phyloP scores from a whole-genome alignment of 805 yeast genomes.

The Metschnikowia peoriensis region DNA sequence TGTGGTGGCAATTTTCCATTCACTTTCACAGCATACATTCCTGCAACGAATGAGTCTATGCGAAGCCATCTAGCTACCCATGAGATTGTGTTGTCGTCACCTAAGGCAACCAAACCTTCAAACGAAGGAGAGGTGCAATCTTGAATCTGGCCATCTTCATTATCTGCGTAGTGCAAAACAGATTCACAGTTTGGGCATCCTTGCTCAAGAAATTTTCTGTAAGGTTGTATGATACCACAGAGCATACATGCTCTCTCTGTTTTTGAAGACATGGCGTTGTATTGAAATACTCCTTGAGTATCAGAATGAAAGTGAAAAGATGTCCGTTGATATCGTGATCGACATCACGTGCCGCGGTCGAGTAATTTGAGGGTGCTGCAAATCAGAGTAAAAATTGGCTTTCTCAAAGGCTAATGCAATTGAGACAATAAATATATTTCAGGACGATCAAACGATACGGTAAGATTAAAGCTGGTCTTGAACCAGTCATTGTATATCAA shows the following conservation, averaged over 20 bases:
- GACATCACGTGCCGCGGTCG: constrained; percentile 3
- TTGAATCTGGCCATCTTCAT: constrained; percentile 79
- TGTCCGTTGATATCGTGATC: not conserved
- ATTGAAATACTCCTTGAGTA: not conserved
- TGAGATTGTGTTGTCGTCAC: constrained; percentile 72
- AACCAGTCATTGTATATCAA: no score
- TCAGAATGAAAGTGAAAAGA: not conserved
- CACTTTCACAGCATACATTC: constrained; percentile 90
- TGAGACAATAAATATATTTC: not conserved
- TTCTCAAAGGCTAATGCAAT: not conserved
- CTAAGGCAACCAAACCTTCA: constrained; percentile 91
- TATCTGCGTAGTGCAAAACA: constrained; percentile 68
- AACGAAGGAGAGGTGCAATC: constrained; percentile 96
- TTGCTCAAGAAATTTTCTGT: constrained; percentile 63
- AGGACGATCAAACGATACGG: no score
- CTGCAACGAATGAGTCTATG: constrained; percentile 83
- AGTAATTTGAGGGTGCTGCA: not conserved
- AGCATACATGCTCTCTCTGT: constrained; percentile 95
- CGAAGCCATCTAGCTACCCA: constrained; percentile 98
- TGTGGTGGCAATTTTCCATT: constrained; percentile 90
- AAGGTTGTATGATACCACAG: constrained; percentile 88
- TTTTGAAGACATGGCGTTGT: constrained; percentile 45
- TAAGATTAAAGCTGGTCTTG: no score
- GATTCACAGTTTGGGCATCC: constrained; percentile 98
- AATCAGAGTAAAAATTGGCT: not conserved